phyloP scores from a whole-genome alignment of 257 asterid species.

The Scutellaria barbata region DNA sequence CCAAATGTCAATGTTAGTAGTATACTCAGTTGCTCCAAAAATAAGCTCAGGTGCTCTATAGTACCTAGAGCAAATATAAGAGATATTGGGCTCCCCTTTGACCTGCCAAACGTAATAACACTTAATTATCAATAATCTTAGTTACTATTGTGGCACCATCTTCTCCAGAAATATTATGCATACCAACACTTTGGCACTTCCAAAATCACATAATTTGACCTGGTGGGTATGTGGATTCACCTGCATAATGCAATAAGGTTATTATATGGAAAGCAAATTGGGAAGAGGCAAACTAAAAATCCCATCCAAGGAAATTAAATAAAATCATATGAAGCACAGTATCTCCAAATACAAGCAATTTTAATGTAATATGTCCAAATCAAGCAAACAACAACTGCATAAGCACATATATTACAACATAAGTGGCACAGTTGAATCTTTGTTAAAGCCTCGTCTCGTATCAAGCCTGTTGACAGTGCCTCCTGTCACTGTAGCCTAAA shows the following conservation, averaged over 20 bases:
- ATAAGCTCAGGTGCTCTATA: constrained; percentile 87
- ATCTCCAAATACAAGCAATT: constrained; percentile 27
- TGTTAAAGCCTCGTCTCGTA: not conserved
- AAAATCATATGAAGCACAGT: constrained; percentile 19
- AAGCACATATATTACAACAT: not conserved
- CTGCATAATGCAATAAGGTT: constrained; percentile 45
- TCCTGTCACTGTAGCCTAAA: not conserved
- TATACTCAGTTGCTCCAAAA: constrained; percentile 89
- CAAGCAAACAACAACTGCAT: constrained; percentile 16
- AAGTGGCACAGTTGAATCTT: constrained; percentile 7
- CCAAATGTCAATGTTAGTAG: constrained; percentile 81
- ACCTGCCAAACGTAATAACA: constrained; percentile 54
- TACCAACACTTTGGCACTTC: constrained; percentile 92
- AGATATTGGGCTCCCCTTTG: constrained; percentile 86
- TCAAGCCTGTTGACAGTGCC: not conserved
- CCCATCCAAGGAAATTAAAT: constrained; percentile 17
- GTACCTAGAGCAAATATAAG: constrained; percentile 88
- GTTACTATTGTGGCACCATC: constrained; percentile 20
- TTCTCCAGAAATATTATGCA: constrained; percentile 35
- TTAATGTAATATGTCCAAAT: not conserved
- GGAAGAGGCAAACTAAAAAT: not conserved
- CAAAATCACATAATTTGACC: constrained; percentile 82
- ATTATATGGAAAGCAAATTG: constrained; percentile 14
- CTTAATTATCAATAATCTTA: constrained; percentile 28
- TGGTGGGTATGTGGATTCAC: constrained; percentile 88